Percentiles rank a stretch among this genome's conserved stretches.
These are phyloP conservation scores for Carex arenaria DNA, from an alignment of 202 grass and related monocot species.

Conservation along the genomic window DNA sequence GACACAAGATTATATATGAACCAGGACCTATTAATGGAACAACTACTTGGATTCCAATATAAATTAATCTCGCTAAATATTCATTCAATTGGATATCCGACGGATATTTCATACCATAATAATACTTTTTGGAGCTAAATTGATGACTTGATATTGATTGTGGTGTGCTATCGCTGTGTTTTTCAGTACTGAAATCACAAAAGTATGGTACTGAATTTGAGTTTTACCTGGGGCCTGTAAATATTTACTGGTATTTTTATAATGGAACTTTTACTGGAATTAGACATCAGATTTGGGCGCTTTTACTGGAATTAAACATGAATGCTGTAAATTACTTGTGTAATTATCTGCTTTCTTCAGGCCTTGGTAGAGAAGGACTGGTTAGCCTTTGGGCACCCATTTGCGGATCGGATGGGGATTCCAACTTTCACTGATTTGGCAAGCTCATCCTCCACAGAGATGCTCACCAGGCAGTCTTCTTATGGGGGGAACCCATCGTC, in stretches of 20 bases:
- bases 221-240: not conserved
- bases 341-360: conserved; percentile 30
- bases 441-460: conserved; percentile 50
- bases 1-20: not conserved
- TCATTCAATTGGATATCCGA: not conserved
- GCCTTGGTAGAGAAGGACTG: conserved; percentile 97
- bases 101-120: not conserved
- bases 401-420: conserved; percentile 91
- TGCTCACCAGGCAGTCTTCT: conserved; percentile 77
- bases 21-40: not conserved
- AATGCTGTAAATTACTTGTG: not conserved
- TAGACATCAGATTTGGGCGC: not conserved
- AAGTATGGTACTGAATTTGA: not conserved
- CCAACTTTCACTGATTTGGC: conserved; percentile 56
- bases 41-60: not conserved
- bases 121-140: not conserved
- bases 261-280: not conserved
- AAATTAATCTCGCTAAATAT: not conserved
- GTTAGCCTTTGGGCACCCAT: conserved; percentile 98
- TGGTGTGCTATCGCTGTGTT: not conserved
- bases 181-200: not conserved
- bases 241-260: not conserved
- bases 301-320: not conserved
- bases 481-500: conserved; percentile 63
- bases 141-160: not conserved